Percentiles rank a stretch among this genome's conserved stretches.
Conservation (phyloP, 306 rosid genomes). For the Senna tora region DNA sequence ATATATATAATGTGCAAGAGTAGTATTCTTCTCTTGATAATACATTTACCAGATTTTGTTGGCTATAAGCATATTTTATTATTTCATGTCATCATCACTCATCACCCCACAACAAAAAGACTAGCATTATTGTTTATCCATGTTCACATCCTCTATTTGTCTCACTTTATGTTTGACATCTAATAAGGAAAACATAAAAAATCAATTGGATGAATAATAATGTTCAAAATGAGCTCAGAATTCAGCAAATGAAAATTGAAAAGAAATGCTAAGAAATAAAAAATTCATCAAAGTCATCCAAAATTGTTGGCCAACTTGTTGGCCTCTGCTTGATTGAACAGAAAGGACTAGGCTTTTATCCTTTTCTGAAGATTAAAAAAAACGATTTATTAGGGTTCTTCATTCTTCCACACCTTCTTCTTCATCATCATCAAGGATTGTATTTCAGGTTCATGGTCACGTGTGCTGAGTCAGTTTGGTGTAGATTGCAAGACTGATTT, state of each 20-base stretch:
- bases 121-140: background rate
- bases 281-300: conserved; percentile 25
- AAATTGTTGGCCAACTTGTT: background rate
- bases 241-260: conserved; percentile 4
- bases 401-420: conserved; percentile 11
- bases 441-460: conserved; percentile 36
- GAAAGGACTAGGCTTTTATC: conserved; percentile 4
- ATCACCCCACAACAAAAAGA: background rate
- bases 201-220: background rate
- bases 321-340: background rate
- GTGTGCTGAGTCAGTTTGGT: conserved; percentile 17
- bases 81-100: background rate
- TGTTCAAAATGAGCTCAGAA: conserved; percentile 8
- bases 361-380: conserved; percentile 18
- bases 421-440: background rate
- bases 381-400: conserved; percentile 27
- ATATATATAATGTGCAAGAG: background rate
- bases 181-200: background rate
- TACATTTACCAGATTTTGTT: background rate
- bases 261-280: no score
- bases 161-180: background rate
- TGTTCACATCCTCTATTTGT: background rate
- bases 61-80: background rate
- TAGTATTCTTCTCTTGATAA: background rate
- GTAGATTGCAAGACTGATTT: conserved; percentile 27